phyloP scores from a whole-genome alignment of 2,329 filamentous ascomycete species.

The Fusarium xyrophilum region DNA sequence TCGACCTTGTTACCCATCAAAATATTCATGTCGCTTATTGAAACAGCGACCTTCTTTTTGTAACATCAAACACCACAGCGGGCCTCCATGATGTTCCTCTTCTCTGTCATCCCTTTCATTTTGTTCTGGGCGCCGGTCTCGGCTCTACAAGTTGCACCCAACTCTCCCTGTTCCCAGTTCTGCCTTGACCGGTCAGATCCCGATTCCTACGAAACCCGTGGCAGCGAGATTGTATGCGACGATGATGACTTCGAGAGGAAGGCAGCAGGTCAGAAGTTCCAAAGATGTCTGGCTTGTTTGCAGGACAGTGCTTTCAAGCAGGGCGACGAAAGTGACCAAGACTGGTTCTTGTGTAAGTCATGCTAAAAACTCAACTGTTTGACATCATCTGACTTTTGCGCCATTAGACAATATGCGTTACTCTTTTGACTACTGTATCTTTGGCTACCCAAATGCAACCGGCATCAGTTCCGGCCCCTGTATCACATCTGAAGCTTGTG shows the following conservation, averaged over 20 bases:
- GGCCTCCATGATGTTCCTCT: slow-evolving; percentile 4
- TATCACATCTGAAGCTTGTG: slow-evolving; percentile 59
- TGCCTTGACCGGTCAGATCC: slow-evolving; percentile 57
- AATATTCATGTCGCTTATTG: background rate
- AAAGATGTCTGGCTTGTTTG: slow-evolving; percentile 59
- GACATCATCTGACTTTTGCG: background rate
- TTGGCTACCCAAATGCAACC: slow-evolving; percentile 58
- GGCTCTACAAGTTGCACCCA: slow-evolving; percentile 59
- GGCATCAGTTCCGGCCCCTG: slow-evolving; percentile 56
- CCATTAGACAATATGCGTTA: slow-evolving; percentile 61
- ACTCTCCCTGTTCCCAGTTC: slow-evolving; percentile 61
- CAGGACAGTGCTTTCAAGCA: slow-evolving; percentile 58
- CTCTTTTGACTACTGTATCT: slow-evolving; percentile 59
- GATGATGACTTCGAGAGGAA: slow-evolving; percentile 53
- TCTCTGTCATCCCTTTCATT: slow-evolving; percentile 6
- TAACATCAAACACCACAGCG: slow-evolving; percentile 4
- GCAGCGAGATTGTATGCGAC: slow-evolving; percentile 56
- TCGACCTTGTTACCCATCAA: background rate
- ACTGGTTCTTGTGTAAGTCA: slow-evolving; percentile 64
- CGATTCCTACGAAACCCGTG: slow-evolving; percentile 53
- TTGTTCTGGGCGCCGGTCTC: slow-evolving; percentile 39
- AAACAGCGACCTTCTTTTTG: slow-evolving; percentile 4
- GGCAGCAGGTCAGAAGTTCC: slow-evolving; percentile 53
- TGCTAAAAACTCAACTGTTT: background rate
- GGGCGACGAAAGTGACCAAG: slow-evolving; percentile 59